phyloP scores from a whole-genome alignment of 2,329 filamentous ascomycete genomes.

The Biscogniauxia sp. region DNA sequence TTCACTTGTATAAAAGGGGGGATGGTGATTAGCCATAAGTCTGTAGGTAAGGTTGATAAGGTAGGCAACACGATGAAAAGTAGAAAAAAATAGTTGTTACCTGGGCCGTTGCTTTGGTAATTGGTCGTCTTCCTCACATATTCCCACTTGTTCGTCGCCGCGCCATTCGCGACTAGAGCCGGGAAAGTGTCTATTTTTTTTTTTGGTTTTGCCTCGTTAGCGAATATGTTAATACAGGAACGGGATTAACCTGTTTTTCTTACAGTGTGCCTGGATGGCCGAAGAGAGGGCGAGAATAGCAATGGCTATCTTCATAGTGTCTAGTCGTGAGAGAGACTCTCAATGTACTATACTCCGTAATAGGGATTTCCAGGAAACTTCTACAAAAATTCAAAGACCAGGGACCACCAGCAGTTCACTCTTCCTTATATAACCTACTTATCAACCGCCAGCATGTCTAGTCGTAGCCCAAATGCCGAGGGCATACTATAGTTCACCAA shows the following conservation, averaged over 20 bases:
- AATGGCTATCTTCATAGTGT: constrained; percentile 26
- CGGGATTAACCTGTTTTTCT: constrained; percentile 10
- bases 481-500: neutral
- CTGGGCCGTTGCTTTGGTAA: constrained; percentile 47
- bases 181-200: constrained; percentile 39
- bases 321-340: neutral
- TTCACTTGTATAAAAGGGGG: no score
- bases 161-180: constrained; percentile 34
- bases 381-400: neutral
- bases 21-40: no score
- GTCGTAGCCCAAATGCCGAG: no score
- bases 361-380: neutral
- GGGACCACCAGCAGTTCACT: neutral
- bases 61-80: no score
- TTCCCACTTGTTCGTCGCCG: constrained; percentile 41
- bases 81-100: constrained; percentile 4
- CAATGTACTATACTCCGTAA: neutral
- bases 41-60: no score
- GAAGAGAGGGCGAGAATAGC: constrained; percentile 26
- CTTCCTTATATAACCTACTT: neutral
- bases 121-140: constrained; percentile 48
- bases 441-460: no score
- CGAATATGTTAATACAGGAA: neutral
- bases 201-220: constrained; percentile 4
- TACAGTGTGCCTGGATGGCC: constrained; percentile 39